Percentiles rank a stretch among this genome's conserved stretches.
These are phyloP conservation scores for Carpinus viminea DNA, from an alignment of 306 rosid genomes.

Conservation along the genomic window DNA sequence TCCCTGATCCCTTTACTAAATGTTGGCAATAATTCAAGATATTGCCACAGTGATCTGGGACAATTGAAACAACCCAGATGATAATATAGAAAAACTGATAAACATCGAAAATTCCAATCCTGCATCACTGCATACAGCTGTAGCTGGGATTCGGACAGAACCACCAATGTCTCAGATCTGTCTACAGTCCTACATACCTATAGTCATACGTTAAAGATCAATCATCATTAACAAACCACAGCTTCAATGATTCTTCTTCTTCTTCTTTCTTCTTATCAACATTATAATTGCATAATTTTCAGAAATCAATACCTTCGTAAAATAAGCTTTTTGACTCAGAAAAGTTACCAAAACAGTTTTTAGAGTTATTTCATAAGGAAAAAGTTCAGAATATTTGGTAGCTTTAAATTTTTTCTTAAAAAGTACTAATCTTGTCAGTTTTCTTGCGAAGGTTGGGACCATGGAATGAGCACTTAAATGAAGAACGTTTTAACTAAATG, in stretches of 20 bases:
- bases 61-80: not conserved
- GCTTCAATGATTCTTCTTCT: not conserved
- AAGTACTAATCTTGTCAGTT: constrained; percentile 29
- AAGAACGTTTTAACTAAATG: constrained; percentile 9
- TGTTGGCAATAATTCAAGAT: not conserved
- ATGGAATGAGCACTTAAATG: not conserved
- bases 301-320: not conserved
- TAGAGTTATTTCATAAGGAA: not conserved
- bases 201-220: not conserved
- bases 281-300: not conserved
- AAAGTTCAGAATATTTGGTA: constrained; percentile 34
- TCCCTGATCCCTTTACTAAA: not conserved
- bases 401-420: constrained; percentile 25
- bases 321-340: not conserved
- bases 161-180: constrained; percentile 10
- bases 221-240: not conserved
- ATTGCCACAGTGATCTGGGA: not conserved
- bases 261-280: not conserved
- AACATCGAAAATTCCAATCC: constrained; percentile 21
- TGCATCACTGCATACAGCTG: constrained; percentile 41
- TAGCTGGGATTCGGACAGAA: constrained; percentile 36
- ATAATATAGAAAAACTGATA: constrained; percentile 28
- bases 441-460: constrained; percentile 15
- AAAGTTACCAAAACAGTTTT: not conserved
- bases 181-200: not conserved